A percentile compares a stretch with the other conserved stretches of the same genome.
phyloP scores from a whole-genome alignment of 2,329 filamentous ascomycete species.

The Myriangium duriaei region DNA sequence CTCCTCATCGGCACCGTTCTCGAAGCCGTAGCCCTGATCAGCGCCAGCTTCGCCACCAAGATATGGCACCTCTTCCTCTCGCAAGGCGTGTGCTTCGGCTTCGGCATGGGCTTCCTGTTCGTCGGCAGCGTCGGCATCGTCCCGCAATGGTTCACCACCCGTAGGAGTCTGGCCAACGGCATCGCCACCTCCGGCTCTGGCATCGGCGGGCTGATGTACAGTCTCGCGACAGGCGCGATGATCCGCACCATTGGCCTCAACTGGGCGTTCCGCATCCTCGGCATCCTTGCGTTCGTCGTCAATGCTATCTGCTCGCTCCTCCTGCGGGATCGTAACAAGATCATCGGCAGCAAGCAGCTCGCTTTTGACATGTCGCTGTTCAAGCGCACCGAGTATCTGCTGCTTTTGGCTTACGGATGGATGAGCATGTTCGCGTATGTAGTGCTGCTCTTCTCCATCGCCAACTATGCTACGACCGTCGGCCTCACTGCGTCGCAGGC shows the following conservation, averaged over 20 bases:
- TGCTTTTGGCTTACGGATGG: constrained; percentile 55
- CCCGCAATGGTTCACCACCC: constrained; percentile 61
- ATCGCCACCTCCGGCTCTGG: constrained; percentile 58
- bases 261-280: constrained; percentile 56
- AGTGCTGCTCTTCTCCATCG: constrained; percentile 63
- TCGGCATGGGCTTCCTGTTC: constrained; percentile 67
- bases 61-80: constrained; percentile 68
- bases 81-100: constrained; percentile 65
- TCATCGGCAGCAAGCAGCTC: constrained; percentile 52
- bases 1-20: constrained; percentile 53
- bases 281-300: constrained; percentile 49
- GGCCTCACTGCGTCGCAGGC: constrained; percentile 56
- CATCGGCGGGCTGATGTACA: constrained; percentile 60
- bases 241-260: constrained; percentile 49
- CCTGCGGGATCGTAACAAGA: constrained; percentile 59
- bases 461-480: constrained; percentile 58
- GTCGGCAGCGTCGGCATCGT: constrained; percentile 55
- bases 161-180: constrained; percentile 57
- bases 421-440: constrained; percentile 64
- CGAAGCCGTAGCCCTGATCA: constrained; percentile 52
- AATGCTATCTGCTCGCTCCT: constrained; percentile 52
- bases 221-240: constrained; percentile 55
- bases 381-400: constrained; percentile 47
- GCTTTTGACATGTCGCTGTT: constrained; percentile 55
- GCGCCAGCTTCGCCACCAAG: constrained; percentile 53